These are phyloP conservation scores for Starmerella asiatica DNA, from an alignment of 805 yeast genomes.

Conservation along the genomic window DNA sequence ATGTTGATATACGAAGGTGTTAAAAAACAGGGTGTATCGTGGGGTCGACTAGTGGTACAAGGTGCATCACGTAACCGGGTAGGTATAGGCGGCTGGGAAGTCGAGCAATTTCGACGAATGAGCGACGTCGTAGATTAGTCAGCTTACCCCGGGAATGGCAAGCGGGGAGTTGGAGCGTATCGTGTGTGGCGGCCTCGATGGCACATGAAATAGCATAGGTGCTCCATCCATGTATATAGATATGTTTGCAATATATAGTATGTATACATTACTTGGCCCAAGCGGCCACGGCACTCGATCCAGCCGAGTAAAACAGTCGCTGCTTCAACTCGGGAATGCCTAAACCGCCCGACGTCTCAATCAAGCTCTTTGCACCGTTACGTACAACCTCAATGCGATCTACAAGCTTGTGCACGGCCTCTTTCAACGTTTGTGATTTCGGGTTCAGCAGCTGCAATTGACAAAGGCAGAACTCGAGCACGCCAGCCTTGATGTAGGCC, in stretches of 20 bases:
- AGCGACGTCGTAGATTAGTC: neutral
- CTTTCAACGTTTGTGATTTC: constrained; percentile 7
- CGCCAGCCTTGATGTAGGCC: constrained; percentile 38
- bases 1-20: neutral
- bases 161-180: too few relatives aligned
- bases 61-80: neutral
- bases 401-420: constrained; percentile 10
- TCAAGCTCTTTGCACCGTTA: constrained; percentile 13
- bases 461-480: constrained; percentile 56
- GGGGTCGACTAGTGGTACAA: too few relatives aligned
- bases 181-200: too few relatives aligned
- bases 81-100: neutral
- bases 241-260: neutral
- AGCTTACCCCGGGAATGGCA: too few relatives aligned
- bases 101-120: constrained; percentile 2
- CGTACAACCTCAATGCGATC: constrained; percentile 13
- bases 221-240: too few relatives aligned
- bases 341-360: constrained; percentile 16
- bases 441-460: constrained; percentile 12
- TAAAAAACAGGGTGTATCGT: neutral
- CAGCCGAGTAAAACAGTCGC: constrained; percentile 8
- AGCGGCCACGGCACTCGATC: neutral
- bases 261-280: neutral
- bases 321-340: constrained; percentile 5
- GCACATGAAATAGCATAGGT: too few relatives aligned